Base-by-base conservation (phyloP, 2,329 filamentous ascomycete species). In the Sarocladiaceae sp. region DNA sequence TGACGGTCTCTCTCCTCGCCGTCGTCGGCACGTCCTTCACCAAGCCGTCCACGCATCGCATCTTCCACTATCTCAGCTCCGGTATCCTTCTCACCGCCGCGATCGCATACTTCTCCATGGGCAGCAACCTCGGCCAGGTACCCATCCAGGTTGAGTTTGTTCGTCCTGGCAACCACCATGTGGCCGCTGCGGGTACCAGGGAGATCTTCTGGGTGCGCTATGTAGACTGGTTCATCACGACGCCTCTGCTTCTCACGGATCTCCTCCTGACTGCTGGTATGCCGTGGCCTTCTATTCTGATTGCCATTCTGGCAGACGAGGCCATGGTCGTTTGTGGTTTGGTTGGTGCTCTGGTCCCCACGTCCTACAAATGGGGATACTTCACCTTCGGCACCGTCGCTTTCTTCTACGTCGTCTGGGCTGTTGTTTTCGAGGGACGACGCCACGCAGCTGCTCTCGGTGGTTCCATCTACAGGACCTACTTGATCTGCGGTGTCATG, bases 221-320 rank as follows among this genome's bases (percentile, higher is more conserved):
- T 53, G 63, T 76, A 52, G 67, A 74, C 62, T 76, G 69, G 70
- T 67, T 68, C 19, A 63, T 77, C 50, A 84, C 80, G 1, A 83
- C 79, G 2, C 80, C 81, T 26, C 65, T 85, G 1, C 64, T 86
- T 6, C 69, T 85, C 1, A 58, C 78, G 43, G 76, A 82, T 47
- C 58, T 86, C 2, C 66, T 85, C 33, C 65, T 87, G 16, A 82
- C 80, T 1, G 78, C 60, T 3, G 72, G 72, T 27, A 58, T 76
- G 35, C 66, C 73, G 0, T 77, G 73, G 73, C 66, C 74, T 12
- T 76, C 70, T 12, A 73, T 77, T 34, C 37, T 70, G 32, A 73
- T 64, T 55, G 67, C 73, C 37, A 59, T 77, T 35, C 56, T 65
- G 45, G 59, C 74, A 11, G 56, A 68, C 12, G 73, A 70, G 69